Conservation (phyloP, 1,284 basidiomycete species). For the Wallemia ichthyophaga region DNA sequence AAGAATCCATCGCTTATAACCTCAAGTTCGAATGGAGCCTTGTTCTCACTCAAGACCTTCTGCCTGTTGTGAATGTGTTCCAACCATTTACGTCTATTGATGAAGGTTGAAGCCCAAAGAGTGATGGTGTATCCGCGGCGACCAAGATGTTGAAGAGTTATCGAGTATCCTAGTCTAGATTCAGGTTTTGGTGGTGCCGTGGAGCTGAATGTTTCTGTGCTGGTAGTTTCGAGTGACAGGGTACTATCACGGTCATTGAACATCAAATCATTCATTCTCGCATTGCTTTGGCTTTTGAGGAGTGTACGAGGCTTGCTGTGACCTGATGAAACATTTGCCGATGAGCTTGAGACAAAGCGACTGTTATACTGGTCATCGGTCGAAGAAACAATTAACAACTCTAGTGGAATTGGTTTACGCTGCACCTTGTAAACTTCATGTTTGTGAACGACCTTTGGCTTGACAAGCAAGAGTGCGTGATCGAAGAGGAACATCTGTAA, state of each 20-base stretch:
- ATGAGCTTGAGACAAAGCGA: constrained; percentile 6
- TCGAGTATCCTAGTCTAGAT: constrained; percentile 60
- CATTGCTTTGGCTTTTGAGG: not conserved
- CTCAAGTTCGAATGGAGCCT: constrained; percentile 58
- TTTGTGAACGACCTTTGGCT: constrained; percentile 56
- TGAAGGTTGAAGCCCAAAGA: constrained; percentile 65
- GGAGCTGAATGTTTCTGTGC: constrained; percentile 15
- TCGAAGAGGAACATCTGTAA: constrained; percentile 86
- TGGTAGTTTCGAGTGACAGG: not conserved
- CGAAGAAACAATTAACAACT: constrained; percentile 57
- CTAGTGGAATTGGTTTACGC: constrained; percentile 78
- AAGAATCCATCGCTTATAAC: constrained; percentile 70
- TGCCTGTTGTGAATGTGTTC: constrained; percentile 78
- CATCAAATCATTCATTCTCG: not conserved
- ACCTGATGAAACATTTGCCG: constrained; percentile 1
- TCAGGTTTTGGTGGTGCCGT: constrained; percentile 24
- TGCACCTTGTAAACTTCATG: constrained; percentile 83
- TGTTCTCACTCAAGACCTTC: constrained; percentile 49
- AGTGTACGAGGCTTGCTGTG: not conserved
- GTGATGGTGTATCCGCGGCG: constrained; percentile 76
- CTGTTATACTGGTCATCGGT: constrained; percentile 31
- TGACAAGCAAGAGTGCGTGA: constrained; percentile 83
- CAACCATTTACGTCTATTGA: constrained; percentile 75
- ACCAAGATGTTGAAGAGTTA: constrained; percentile 80
- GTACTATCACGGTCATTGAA: constrained; percentile 1